Percentiles rank a stretch among this genome's conserved stretches.
Evolutionary conservation across 2,329 filamentous ascomycete genomes (phyloP).

Genomic region (Scytalidium lignicola): DNA sequence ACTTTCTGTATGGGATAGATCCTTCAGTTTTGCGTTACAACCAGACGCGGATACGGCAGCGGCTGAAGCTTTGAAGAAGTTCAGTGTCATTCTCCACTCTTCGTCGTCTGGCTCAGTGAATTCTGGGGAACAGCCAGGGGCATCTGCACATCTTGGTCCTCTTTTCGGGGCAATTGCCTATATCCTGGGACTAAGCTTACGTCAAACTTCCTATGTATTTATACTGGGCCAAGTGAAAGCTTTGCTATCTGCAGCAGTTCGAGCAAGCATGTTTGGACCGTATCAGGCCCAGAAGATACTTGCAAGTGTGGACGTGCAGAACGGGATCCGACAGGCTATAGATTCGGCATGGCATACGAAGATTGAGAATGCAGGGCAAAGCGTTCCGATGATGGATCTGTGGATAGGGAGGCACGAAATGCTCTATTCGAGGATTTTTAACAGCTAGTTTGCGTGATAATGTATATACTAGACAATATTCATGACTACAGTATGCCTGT

Average conservation of each 20-base stretch:
- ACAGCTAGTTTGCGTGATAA: conserved; percentile 49
- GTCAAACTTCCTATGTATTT: conserved; percentile 69
- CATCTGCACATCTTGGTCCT: conserved; percentile 63
- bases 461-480: too few relatives aligned
- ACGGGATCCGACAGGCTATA: conserved; percentile 52
- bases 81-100: conserved; percentile 18
- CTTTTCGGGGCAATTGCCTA: conserved; percentile 63
- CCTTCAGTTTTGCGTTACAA: conserved; percentile 44
- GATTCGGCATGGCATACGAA: conserved; percentile 52
- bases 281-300: conserved; percentile 74
- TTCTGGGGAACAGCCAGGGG: conserved; percentile 31
- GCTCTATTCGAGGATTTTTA: conserved; percentile 81
- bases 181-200: conserved; percentile 53
- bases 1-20: conserved; percentile 70
- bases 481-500: too few relatives aligned
- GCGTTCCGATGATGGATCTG: conserved; percentile 71
- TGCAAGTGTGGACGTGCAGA: conserved; percentile 54
- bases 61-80: conserved; percentile 19
- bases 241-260: conserved; percentile 68
- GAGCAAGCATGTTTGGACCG: conserved; percentile 73
- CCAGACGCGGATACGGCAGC: conserved; percentile 17
- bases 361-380: conserved; percentile 67
- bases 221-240: conserved; percentile 73
- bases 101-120: conserved; percentile 11
- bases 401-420: conserved; percentile 82